Evolutionary conservation across 164 flowering plant genomes (phyloP), one percentile per base, ranked within the genome.

Genomic region (Berberis thunbergii): DNA sequence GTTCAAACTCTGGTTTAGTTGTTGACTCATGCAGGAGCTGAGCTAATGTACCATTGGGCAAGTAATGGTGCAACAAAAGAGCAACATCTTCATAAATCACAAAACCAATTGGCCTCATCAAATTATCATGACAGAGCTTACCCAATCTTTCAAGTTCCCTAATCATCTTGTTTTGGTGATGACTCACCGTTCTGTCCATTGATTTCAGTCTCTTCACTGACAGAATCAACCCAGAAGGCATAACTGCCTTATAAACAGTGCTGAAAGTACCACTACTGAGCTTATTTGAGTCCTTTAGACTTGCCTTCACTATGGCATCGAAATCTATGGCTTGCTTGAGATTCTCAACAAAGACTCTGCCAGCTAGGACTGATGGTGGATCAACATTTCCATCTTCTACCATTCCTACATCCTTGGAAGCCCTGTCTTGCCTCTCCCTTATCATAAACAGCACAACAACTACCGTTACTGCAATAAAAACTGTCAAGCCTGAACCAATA

Each of bases 71-170:
- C 57, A 95, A 73, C 74, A 95, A 62, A 59, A 95, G 88, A 67
- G 83, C 94, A 56, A 82, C 81, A 67, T 91, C 97, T 70, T 94
- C 97, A 67, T 86, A 87, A 41, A 94, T 81, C 7, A 87, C 91
- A 70, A 70, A 94, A 7, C 99, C 99, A 43, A 94, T 74, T 7
- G 91, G 95, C 56, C 81, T 83, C 76, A 83, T 72, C 54, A 94
- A 75, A 78, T 91, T 83, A 56, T 84, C 94, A 77, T 95, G 99
- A 64, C 78, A 79, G 42, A 95, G 82, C 68, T 73, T 85, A 61
- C 96, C 84, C 39, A 95, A 77, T 77, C 91, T 80, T 67, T 95
- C 99, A 3, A 95, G 88, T 81, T 95, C 99, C 66, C 94, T 74
- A 49, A 95, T 84, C 96, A 95, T 85, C 84, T 91, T 95, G 80